These are phyloP conservation scores for Amphichorda felina DNA, from an alignment of 2,329 filamentous ascomycete genomes.

Conservation along the genomic window DNA sequence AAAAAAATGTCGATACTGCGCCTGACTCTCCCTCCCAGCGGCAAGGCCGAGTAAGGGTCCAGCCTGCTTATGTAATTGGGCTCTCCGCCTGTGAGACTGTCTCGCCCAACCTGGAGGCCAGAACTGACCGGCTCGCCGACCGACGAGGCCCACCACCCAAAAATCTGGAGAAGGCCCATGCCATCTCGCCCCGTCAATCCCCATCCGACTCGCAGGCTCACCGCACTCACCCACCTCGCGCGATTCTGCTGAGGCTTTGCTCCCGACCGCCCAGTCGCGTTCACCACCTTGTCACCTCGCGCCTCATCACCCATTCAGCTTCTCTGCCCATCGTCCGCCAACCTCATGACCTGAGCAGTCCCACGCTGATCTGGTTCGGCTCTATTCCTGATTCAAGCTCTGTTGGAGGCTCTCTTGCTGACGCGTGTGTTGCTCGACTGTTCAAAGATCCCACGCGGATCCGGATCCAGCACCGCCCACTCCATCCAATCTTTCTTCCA, in stretches of 20 bases:
- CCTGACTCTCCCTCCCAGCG: too few relatives aligned
- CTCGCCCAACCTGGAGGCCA: neutral
- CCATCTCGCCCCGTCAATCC: too few relatives aligned
- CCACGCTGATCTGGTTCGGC: conserved; percentile 29
- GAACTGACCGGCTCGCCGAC: too few relatives aligned
- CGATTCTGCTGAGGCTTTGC: too few relatives aligned
- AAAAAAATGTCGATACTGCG: neutral
- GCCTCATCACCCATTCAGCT: too few relatives aligned
- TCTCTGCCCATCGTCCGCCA: neutral
- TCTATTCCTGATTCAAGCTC: conserved; percentile 21
- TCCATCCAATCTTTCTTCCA: conserved; percentile 4
- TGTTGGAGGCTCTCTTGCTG: conserved; percentile 19
- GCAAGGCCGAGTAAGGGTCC: neutral
- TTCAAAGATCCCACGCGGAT: conserved; percentile 11
- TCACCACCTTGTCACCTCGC: too few relatives aligned
- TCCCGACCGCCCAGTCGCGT: neutral
- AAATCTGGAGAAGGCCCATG: too few relatives aligned
- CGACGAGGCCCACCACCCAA: too few relatives aligned
- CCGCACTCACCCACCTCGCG: too few relatives aligned
- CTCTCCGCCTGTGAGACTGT: neutral
- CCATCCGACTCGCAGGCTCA: too few relatives aligned
- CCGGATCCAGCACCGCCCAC: conserved; percentile 3
- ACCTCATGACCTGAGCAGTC: conserved; percentile 19
- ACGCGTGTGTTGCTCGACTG: conserved; percentile 16
- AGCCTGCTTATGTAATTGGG: neutral